Evolutionary conservation across 176 grass and related monocot species (phyloP).

Genomic region (Saccharum spontaneum): DNA sequence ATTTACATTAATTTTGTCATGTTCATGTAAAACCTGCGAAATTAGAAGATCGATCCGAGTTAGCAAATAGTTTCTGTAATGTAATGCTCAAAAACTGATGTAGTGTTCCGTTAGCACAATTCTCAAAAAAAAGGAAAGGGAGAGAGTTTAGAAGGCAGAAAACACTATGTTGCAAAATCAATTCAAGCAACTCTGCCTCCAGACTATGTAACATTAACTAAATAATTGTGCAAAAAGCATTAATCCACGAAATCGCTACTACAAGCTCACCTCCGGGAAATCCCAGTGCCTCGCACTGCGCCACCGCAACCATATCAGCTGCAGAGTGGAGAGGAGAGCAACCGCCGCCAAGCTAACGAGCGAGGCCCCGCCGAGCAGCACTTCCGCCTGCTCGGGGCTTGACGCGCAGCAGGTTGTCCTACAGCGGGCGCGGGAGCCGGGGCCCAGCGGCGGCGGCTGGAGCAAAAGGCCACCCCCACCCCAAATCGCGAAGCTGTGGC

Average conservation of each 20-base stretch:
- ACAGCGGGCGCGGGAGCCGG: background rate
- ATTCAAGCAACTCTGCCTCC: background rate
- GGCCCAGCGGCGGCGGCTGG: background rate
- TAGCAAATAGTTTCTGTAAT: slow-evolving; percentile 12
- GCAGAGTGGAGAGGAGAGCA: slow-evolving; percentile 26
- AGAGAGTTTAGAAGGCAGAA: background rate
- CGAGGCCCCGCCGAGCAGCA: background rate
- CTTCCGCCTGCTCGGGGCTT: background rate
- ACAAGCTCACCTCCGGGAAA: slow-evolving; percentile 34
- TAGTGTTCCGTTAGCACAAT: background rate
- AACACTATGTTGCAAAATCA: background rate
- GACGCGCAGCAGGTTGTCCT: slow-evolving; percentile 8
- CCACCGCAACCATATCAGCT: slow-evolving; percentile 33
- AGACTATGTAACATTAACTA: background rate
- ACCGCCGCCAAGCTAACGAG: slow-evolving; percentile 10
- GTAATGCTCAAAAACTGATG: background rate
- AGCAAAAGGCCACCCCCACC: slow-evolving; percentile 16
- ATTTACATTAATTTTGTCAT: slow-evolving; percentile 18
- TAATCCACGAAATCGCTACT: background rate
- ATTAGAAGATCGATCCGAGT: slow-evolving; percentile 11
- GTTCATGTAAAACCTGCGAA: slow-evolving; percentile 43
- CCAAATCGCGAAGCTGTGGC: background rate
- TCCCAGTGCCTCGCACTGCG: background rate
- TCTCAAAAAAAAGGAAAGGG: background rate
- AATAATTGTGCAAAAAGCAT: background rate